Base-by-base conservation (phyloP, 148 eudicot genomes). In the Diospyros lotus region DNA sequence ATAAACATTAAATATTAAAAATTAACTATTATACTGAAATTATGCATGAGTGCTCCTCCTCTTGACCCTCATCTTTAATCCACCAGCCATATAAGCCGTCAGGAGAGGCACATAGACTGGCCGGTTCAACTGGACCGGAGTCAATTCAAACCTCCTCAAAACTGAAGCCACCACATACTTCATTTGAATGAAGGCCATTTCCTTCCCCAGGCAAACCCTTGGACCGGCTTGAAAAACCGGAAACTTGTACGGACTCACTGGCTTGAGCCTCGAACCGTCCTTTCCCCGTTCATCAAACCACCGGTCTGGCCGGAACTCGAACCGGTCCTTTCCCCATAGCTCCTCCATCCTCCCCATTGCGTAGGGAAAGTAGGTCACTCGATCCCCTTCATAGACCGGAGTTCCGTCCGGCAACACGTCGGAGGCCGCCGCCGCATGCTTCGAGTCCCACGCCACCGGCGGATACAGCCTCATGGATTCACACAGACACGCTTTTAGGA, bases 151-250 rank as follows among this genome's bases (percentile, higher is more conserved):
- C 81, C 88, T 80, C 69, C 78, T 84, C 41, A 91, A 58, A 15
- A 93, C 75, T 12, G 94, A 89, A 38, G 94, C 91, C 80, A 91
- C 85, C 44, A 89, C 98, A 71, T 87, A 89, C 75, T 93, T 93
- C 98, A 93, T 93, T 28, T 93, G 97, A 10, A 89, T 79, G 52
- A 91, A 87, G 5, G 98, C 94, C 94, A 93, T 88, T 58, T 93
- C 98, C 73, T 89, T 93, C 78, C 98, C 98, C 4, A 93, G 80
- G 72, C 98, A 93, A 17, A 89, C 89, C 77, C 98, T 85, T 1
- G 98, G 98, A 9, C 98, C 98, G 52, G 97, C 98, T 71, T 93
- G 98, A 51, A 93, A 93, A 44, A 93, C 96, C 68, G 98, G 88
- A 59, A 73, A 93, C 71, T 83, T 83, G 59, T 81, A 93, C 1